A percentile compares a stretch with the other conserved stretches of the same genome.
These are phyloP conservation scores for Ascoidea tarda DNA, from an alignment of 805 yeast species.

Conservation along the genomic window DNA sequence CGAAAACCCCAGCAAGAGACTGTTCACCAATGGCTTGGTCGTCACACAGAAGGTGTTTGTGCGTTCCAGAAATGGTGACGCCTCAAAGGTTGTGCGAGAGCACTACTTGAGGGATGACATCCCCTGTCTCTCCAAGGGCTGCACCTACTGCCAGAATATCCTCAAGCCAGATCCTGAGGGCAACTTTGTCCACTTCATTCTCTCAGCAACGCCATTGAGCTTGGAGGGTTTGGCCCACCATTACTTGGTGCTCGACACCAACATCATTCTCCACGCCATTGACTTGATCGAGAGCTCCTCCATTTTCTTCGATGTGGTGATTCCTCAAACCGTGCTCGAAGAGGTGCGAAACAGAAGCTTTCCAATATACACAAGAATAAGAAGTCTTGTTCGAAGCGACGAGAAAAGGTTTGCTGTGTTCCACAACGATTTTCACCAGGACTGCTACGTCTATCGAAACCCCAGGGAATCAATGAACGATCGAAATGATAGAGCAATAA, in stretches of 20 bases:
- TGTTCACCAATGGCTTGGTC: slow-evolving; percentile 32
- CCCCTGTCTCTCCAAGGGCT: slow-evolving; percentile 71
- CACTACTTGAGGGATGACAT: slow-evolving; percentile 88
- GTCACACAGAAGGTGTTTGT: slow-evolving; percentile 87
- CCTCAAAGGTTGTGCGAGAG: slow-evolving; percentile 84
- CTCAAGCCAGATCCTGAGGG: slow-evolving; percentile 55
- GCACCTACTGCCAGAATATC: slow-evolving; percentile 43
- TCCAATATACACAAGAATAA: slow-evolving; percentile 76
- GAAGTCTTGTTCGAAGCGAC: slow-evolving; percentile 58
- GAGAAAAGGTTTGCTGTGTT: slow-evolving; percentile 80
- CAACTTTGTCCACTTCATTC: slow-evolving; percentile 46
- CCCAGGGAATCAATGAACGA: slow-evolving; percentile 71
- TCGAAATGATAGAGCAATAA: slow-evolving; percentile 81
- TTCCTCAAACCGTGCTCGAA: slow-evolving; percentile 92
- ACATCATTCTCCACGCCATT: slow-evolving; percentile 75
- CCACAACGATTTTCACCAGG: slow-evolving; percentile 79
- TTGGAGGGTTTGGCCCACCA: slow-evolving; percentile 47
- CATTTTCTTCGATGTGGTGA: slow-evolving; percentile 75
- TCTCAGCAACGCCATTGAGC: slow-evolving; percentile 45
- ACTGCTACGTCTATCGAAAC: slow-evolving; percentile 50
- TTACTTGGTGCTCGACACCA: slow-evolving; percentile 77
- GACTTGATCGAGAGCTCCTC: slow-evolving; percentile 63
- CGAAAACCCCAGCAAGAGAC: slow-evolving; percentile 24
- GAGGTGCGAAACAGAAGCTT: slow-evolving; percentile 81
- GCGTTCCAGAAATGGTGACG: slow-evolving; percentile 79